Evolutionary conservation across 441 rosid genomes (phyloP).

Genomic region (Eutrema salsugineum): DNA sequence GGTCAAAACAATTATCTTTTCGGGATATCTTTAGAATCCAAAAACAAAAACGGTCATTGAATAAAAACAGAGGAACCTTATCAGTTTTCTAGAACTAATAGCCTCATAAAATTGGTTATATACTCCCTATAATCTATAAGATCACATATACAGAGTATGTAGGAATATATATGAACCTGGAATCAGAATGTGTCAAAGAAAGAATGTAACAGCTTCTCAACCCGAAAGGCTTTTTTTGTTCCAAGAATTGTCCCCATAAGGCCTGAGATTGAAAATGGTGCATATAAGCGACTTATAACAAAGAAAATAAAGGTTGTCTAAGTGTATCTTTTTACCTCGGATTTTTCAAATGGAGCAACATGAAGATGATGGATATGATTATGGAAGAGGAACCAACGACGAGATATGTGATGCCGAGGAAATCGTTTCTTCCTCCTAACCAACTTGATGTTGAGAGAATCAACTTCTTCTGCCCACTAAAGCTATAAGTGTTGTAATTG

Average conservation of each 20-base stretch:
- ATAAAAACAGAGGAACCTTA: slow-evolving; percentile 8
- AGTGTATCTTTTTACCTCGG: slow-evolving; percentile 38
- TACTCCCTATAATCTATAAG: slow-evolving; percentile 3
- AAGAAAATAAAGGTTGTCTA: not conserved
- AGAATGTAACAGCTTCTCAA: slow-evolving; percentile 37
- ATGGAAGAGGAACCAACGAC: slow-evolving; percentile 62
- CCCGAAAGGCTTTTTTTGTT: slow-evolving; percentile 44
- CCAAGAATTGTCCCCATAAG: slow-evolving; percentile 57
- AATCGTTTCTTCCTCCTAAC: slow-evolving; percentile 86
- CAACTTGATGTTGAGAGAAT: slow-evolving; percentile 74
- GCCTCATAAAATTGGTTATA: not conserved
- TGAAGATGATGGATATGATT: slow-evolving; percentile 53
- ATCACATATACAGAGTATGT: slow-evolving; percentile 5
- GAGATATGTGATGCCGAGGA: slow-evolving; percentile 66
- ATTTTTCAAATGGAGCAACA: slow-evolving; percentile 61
- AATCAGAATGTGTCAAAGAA: slow-evolving; percentile 9
- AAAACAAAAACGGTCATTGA: not conserved
- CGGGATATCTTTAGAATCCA: slow-evolving; percentile 11
- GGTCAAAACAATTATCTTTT: slow-evolving; percentile 23
- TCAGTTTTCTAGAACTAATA: slow-evolving; percentile 10
- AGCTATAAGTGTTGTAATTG: slow-evolving; percentile 89
- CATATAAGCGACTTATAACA: not conserved
- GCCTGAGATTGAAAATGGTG: slow-evolving; percentile 36
- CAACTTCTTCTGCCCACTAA: slow-evolving; percentile 76
- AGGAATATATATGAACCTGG: slow-evolving; percentile 26